Evolutionary conservation across 208 protist species (phyloP), one percentile per base, ranked within the genome.

Genomic region (Leishmania martiniquensis): DNA sequence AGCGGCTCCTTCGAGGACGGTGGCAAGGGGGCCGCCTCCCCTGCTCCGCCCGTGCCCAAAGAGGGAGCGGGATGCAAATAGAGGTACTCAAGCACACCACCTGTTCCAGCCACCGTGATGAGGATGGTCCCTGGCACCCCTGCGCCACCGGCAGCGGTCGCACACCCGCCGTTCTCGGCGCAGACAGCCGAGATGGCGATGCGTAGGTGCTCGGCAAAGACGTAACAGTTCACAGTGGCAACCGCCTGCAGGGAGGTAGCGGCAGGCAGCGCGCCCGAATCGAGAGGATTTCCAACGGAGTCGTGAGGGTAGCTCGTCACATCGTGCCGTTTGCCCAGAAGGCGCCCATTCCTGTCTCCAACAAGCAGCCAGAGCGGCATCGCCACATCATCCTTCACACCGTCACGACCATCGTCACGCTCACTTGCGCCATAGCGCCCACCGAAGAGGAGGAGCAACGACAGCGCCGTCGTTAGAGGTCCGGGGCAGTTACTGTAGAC

Each of bases 171-270:
- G 15, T 29, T n/a, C 42, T 83, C 79, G 4, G 55, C 60, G 47
- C 69, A 83, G 20, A 83, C 1, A 13, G 79, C 79, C 29, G 68
- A 25, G 25, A 83, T 72, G 45, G 79, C 74, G 47, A 76, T 60
- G 68, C 52, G 79, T 54, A 78, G 69, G 29, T 75, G 74, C 59
- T 74, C 79, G n/a, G 73, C 55, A 60, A 83, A 83, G 2, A 83
- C 79, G 51, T 83, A 76, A 13, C 49, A 42, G 57, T 59, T 51
- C 25, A 83, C 59, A n/a, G 17, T 22, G 2, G 78, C 78, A 1
- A 45, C 62, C 22, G 47, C 54, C 54, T 29, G 55, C 13, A 82
- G 44, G 5, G 78, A 65, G 22, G 49, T 59, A 25, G 47, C 42
- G 25, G 63, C 4, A 2, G 70, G 57, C 15, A 60, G 77, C 5